Percentiles rank a stretch among this genome's conserved stretches.
These are phyloP conservation scores for Terana coerulea DNA, from an alignment of 768 basidiomycete species.

Conservation along the genomic window DNA sequence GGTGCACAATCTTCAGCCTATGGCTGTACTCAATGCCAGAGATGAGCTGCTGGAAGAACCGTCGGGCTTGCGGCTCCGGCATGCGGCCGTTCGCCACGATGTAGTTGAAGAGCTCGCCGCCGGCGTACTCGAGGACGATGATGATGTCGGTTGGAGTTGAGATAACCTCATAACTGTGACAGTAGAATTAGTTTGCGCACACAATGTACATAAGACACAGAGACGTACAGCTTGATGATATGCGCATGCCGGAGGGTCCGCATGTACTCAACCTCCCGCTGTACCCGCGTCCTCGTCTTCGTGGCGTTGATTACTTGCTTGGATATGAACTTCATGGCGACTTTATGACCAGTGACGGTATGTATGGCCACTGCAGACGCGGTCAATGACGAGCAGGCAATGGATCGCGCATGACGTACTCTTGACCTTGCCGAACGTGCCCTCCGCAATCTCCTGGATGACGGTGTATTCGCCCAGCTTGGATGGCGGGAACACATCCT, in stretches of 20 bases:
- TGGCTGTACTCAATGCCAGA: conserved; percentile 97
- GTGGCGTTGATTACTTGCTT: conserved; percentile 90
- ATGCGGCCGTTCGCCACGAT: conserved; percentile 94
- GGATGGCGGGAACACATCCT: conserved; percentile 46
- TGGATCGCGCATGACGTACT: conserved; percentile 56
- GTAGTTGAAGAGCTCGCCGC: conserved; percentile 97
- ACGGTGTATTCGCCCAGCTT: conserved; percentile 92
- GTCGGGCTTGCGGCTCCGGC: conserved; percentile 80
- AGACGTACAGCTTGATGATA: conserved; percentile 90
- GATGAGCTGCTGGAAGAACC: conserved; percentile 98
- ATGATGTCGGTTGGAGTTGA: conserved; percentile 95
- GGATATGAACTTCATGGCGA: conserved; percentile 97
- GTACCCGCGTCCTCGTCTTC: conserved; percentile 88
- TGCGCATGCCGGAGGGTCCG: conserved; percentile 91
- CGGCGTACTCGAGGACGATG: conserved; percentile 96
- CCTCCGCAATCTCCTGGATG: conserved; percentile 86
- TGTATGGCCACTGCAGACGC: conserved; percentile 77
- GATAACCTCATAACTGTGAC: conserved; percentile 77
- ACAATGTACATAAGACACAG: conserved; percentile 10
- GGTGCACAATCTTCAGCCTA: conserved; percentile 93
- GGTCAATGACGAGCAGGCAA: conserved; percentile 9
- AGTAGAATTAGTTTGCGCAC: neutral
- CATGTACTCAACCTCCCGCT: conserved; percentile 97
- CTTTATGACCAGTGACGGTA: conserved; percentile 89
- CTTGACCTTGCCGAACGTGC: conserved; percentile 99